These are phyloP conservation scores for Myxozyma neotropica DNA, from an alignment of 805 yeast genomes.

Conservation along the genomic window DNA sequence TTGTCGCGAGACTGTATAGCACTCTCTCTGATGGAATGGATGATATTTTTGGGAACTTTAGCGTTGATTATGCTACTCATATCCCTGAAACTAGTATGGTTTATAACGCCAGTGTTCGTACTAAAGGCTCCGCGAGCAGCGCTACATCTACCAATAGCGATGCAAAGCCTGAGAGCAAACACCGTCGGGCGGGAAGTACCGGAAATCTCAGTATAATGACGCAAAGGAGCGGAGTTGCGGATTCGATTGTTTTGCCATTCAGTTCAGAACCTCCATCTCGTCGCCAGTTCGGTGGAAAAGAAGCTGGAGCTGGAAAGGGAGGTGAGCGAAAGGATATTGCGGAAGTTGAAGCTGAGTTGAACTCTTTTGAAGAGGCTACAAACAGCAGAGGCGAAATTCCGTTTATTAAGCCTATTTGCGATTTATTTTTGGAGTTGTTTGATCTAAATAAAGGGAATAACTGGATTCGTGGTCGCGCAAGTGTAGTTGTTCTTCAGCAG, in stretches of 20 bases:
- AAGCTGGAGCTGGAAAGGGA: neutral
- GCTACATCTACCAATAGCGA: neutral
- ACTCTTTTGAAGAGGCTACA: conserved; percentile 50
- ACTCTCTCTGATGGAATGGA: conserved; percentile 32
- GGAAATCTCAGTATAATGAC: conserved; percentile 13
- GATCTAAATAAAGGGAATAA: conserved; percentile 63
- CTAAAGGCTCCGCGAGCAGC: neutral
- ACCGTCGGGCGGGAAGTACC: conserved; percentile 8
- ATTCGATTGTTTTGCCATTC: neutral
- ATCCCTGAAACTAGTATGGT: conserved; percentile 13
- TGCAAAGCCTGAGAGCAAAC: neutral
- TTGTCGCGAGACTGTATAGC: conserved; percentile 25
- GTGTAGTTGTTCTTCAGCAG: conserved; percentile 79
- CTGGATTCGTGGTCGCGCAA: conserved; percentile 85
- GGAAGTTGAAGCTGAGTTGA: conserved; percentile 49
- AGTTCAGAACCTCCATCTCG: neutral
- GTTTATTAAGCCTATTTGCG: conserved; percentile 82
- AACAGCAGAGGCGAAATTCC: conserved; percentile 44
- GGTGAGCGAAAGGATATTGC: conserved; percentile 15
- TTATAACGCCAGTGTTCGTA: conserved; percentile 15
- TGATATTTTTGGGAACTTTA: conserved; percentile 28
- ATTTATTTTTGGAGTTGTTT: conserved; percentile 69
- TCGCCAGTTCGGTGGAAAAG: conserved; percentile 1
- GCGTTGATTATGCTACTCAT: conserved; percentile 32
- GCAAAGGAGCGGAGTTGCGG: neutral